Evolutionary conservation across 2,329 filamentous ascomycete species (phyloP).

Genomic region (Phaeoacremonium minimum): DNA sequence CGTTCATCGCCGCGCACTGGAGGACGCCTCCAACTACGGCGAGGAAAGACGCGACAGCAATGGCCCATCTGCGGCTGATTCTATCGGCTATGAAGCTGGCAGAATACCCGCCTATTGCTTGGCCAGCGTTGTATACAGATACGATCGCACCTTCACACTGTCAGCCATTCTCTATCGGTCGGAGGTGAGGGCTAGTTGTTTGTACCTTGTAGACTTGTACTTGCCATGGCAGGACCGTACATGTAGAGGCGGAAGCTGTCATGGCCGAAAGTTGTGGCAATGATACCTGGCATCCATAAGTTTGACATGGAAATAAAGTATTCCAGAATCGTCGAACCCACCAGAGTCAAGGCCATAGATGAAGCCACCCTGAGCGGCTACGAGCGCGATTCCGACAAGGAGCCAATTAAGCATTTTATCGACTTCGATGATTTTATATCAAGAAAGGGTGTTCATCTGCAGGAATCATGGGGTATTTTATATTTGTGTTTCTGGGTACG

Average conservation of each 20-base stretch:
- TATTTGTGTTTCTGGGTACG: too few species aligned
- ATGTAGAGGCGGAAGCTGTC: constrained; percentile 23
- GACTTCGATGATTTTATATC: too few species aligned
- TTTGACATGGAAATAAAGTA: too few species aligned
- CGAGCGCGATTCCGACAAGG: too few species aligned
- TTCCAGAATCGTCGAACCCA: too few species aligned
- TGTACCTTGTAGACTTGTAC: constrained; percentile 16
- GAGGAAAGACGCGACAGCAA: constrained; percentile 19
- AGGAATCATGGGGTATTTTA: too few species aligned
- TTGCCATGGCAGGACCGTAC: constrained; percentile 18
- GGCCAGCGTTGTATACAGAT: constrained; percentile 25
- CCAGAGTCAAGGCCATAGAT: too few species aligned
- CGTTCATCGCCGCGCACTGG: constrained; percentile 1
- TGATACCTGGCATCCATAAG: too few species aligned
- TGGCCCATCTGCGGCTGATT: constrained; percentile 27
- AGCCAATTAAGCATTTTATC: too few species aligned
- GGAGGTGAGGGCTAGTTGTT: not conserved
- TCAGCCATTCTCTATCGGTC: not conserved
- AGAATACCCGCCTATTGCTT: constrained; percentile 21
- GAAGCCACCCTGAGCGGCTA: too few species aligned
- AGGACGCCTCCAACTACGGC: constrained; percentile 5
- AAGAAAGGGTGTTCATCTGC: too few species aligned
- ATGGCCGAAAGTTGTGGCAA: constrained; percentile 26
- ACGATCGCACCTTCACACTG: constrained; percentile 19
- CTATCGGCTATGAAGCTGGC: constrained; percentile 25